Base-by-base conservation (phyloP, 2,329 filamentous ascomycete genomes). In the Penicillium sp. region DNA sequence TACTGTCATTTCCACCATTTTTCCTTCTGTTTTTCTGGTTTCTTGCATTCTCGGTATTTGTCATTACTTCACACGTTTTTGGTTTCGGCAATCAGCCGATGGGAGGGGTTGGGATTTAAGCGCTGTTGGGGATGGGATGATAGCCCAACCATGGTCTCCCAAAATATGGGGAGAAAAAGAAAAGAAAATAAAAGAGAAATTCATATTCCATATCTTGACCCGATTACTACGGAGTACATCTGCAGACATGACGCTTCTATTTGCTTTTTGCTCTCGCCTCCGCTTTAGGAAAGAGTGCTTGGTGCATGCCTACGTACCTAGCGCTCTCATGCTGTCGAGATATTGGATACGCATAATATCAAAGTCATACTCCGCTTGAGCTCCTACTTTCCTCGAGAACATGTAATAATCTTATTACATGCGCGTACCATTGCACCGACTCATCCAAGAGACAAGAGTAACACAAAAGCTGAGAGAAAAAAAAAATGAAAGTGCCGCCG, bases 191-290 rank as follows among this genome's bases (percentile, higher is more conserved):
- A 7, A 36, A 18, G 2, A 7, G 10, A 4, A 30, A 30, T 4
- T 30, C 2, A 30, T 30, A 30, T 9, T 39, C 8, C 16, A 11
- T 19, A 6, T 51, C 19, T 47, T 57, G 47, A 53, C 44, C 54
- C 34, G 39, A 5, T 23, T 23, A 23, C 23, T 23, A 23, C 23
- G 23, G 23, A 48, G 41, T 35, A 11, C 16, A 41, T 40, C 45
- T 45, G 40, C 39, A 34, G 29, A 10, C 10, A 7, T 30, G 10
- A 18, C 29, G 7, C 7, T 42, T 18, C 16, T 35, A 16, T 46
- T 49, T 49, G 27, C 36, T 26, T 41, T 41, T 42, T 34, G 3
- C 27, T 29, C 40, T 10, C 13, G 2, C 27, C 13, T 10, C 10
- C 11, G n/a, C 30, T 51, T 39, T 32, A 38, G 16, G 16, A 16